These are phyloP conservation scores for Globisporangium paddicum DNA, from an alignment of 352 stramenopile genomes.

Conservation along the genomic window DNA sequence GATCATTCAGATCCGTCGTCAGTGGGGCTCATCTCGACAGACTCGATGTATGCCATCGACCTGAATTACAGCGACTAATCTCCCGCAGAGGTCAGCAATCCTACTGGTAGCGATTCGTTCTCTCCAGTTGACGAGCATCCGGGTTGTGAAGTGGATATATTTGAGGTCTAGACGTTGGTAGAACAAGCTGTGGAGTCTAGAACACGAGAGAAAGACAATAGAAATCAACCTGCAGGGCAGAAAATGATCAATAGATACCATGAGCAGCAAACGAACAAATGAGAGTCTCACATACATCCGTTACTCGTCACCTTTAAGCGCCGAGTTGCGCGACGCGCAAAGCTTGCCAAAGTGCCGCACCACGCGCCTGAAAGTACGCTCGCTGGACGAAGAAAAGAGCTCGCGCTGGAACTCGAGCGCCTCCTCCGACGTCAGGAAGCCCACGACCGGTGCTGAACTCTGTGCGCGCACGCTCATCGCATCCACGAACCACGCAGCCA, in stretches of 20 bases:
- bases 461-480: constrained; percentile 35
- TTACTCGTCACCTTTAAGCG: constrained; percentile 25
- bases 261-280: neutral
- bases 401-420: constrained; percentile 57
- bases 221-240: neutral
- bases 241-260: neutral
- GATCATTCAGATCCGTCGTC: neutral
- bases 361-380: constrained; percentile 67
- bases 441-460: constrained; percentile 23
- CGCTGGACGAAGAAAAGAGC: constrained; percentile 53
- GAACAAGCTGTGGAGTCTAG: neutral
- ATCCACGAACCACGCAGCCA: constrained; percentile 61
- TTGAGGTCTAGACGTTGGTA: neutral
- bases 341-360: constrained; percentile 80
- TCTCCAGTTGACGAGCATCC: neutral
- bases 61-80: constrained; percentile 20
- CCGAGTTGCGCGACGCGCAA: constrained; percentile 73
- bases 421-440: constrained; percentile 60
- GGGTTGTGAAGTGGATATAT: neutral
- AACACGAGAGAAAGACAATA: neutral
- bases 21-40: constrained; percentile 31
- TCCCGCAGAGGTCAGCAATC: neutral
- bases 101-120: constrained; percentile 1
- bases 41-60: constrained; percentile 56
- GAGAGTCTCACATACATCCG: constrained; percentile 9